Percentiles rank a stretch among this genome's conserved stretches.
phyloP scores from a whole-genome alignment of 1,284 basidiomycete species.

The Marasmius sp. region DNA sequence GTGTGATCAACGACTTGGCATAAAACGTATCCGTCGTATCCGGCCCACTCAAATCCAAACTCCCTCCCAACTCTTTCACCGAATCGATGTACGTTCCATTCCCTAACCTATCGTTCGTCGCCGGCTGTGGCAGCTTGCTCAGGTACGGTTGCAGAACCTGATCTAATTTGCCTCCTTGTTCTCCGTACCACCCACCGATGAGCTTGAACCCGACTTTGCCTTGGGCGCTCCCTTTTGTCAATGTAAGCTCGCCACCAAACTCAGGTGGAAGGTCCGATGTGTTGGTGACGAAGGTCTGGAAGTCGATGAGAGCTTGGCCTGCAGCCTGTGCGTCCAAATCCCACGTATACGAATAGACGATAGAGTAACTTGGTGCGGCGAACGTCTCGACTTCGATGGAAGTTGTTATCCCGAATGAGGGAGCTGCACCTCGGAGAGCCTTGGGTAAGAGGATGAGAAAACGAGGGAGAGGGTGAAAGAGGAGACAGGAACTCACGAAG shows the following conservation, averaged over 20 bases:
- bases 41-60: conserved; percentile 12
- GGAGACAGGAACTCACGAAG: conserved; percentile 22
- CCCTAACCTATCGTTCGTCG: conserved; percentile 17
- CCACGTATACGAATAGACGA: conserved; percentile 16
- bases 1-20: conserved; percentile 27
- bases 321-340: conserved; percentile 14
- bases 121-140: conserved; percentile 23
- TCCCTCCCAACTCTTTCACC: conserved; percentile 27
- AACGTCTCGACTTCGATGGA: conserved; percentile 28
- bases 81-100: conserved; percentile 32
- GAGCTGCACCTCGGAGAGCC: conserved; percentile 33
- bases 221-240: neutral
- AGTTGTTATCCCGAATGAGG: conserved; percentile 33
- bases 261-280: conserved; percentile 13
- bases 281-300: conserved; percentile 19
- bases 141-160: conserved; percentile 29
- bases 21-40: conserved; percentile 26
- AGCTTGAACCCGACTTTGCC: conserved; percentile 7
- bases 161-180: neutral
- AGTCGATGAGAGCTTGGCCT: conserved; percentile 15
- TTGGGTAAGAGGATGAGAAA: too few relatives aligned
- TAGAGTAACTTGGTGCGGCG: conserved; percentile 22
- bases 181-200: conserved; percentile 11
- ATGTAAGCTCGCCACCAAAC: conserved; percentile 11
- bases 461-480: too few relatives aligned